Percentiles rank a stretch among this genome's conserved stretches.
phyloP scores from a whole-genome alignment of 2,329 filamentous ascomycete species.

The Pestalotiopsis sp. region DNA sequence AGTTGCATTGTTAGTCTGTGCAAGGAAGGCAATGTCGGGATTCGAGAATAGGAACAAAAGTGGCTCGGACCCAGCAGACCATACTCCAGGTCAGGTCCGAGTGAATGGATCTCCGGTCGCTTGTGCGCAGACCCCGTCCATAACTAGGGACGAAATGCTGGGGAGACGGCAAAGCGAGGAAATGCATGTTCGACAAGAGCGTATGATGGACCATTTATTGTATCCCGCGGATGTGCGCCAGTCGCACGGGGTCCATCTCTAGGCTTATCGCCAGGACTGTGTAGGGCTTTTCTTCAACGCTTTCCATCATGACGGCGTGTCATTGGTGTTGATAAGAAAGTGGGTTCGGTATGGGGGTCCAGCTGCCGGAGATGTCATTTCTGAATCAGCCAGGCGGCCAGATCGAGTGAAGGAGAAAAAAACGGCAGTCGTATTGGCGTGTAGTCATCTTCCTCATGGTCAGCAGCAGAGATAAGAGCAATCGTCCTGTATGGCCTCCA shows the following conservation, averaged over 20 bases:
- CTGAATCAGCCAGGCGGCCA: not conserved
- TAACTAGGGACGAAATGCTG: not conserved
- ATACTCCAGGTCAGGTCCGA: not conserved
- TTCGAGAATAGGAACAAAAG: not conserved
- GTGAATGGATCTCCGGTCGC: not conserved
- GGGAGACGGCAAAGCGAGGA: constrained; percentile 16
- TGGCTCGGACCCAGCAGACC: not conserved
- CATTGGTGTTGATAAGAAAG: constrained; percentile 13
- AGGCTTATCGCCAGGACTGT: not conserved
- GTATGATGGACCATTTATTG: not conserved
- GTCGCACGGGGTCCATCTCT: not conserved
- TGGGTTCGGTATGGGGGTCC: constrained; percentile 1
- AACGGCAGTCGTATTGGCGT: not conserved
- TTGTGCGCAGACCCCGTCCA: not conserved
- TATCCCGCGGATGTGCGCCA: constrained; percentile 24
- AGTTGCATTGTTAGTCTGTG: not conserved
- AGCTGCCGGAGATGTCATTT: constrained; percentile 9
- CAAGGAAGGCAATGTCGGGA: not conserved
- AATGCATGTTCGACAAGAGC: constrained; percentile 18
- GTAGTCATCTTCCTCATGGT: not conserved
- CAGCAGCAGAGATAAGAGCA: not conserved
- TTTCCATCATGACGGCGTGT: not conserved
- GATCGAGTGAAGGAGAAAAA: not conserved
- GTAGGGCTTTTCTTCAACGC: constrained; percentile 1
- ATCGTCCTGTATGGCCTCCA: not conserved